These are phyloP conservation scores for Besnoitia besnoiti DNA, from an alignment of 169 alveolate genomes.

Conservation along the genomic window DNA sequence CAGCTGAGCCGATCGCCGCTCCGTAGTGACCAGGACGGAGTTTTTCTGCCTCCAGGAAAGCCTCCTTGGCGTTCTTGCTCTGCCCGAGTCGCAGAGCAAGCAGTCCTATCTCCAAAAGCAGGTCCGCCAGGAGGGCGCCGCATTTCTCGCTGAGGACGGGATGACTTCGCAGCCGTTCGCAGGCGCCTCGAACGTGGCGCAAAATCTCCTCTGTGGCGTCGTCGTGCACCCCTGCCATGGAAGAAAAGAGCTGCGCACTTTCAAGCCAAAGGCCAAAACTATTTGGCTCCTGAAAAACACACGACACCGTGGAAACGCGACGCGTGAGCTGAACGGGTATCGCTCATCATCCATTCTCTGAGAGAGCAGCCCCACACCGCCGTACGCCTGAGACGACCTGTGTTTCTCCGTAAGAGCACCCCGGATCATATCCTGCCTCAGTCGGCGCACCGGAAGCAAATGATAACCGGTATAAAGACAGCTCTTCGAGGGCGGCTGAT, in stretches of 20 bases:
- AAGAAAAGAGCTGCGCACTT: slow-evolving; percentile 1
- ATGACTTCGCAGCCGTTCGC: not conserved
- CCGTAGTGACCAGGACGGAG: not conserved
- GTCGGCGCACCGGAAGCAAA: no score
- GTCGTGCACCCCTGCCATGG: not conserved
- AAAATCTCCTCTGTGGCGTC: not conserved
- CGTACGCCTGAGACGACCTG: no score
- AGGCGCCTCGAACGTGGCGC: not conserved
- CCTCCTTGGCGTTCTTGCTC: not conserved
- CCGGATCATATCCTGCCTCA: no score
- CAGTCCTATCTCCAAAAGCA: not conserved
- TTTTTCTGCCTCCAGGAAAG: not conserved
- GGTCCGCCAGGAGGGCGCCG: not conserved
- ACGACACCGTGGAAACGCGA: no score
- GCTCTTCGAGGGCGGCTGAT: no score
- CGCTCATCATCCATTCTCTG: no score
- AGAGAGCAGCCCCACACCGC: no score
- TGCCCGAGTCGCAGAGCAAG: not conserved
- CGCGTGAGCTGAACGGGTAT: no score
- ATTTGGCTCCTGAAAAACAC: slow-evolving; percentile 12
- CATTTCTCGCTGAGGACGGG: not conserved
- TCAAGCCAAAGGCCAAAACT: slow-evolving; percentile 15
- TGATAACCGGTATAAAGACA: no score
- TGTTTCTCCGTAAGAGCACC: no score
- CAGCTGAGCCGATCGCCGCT: not conserved